Base-by-base conservation (phyloP, 2,329 filamentous ascomycete genomes). In the Fusarium odoratissimum region DNA sequence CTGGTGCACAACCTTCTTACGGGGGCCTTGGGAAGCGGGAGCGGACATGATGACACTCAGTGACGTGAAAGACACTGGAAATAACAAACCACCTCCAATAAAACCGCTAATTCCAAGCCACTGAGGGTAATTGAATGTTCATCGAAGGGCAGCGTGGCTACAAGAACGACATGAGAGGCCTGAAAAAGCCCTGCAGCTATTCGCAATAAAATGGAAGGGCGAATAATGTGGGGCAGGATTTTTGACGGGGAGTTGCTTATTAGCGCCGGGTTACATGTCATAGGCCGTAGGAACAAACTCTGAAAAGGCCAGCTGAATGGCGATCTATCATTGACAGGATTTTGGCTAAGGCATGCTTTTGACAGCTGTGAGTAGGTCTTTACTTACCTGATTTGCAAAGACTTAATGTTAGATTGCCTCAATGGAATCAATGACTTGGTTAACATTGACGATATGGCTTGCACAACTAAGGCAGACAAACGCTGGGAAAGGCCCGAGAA, bases 1-100 rank as follows among this genome's bases (percentile, higher is more conserved):
- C 74, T 91, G 90, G 77, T 91, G 90, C 23, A 91, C 83, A 13
- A 89, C 84, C 77, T 87, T 91, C 67, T 88, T 91, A 48, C 86
- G 85, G 21, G 59, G 64, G 5, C 73, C 60, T 48, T 75, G 74
- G 41, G 75, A 61, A n/a, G 67, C 59, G 46, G 72, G 49, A 28
- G 70, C 69, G 11, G 79, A 61, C 80, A 81, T 81, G 16, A 37
- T 54, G 44, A 60, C 30, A 23, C 42, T 48, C 49, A 30, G 28
- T 23, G 46, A 33, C 30, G 40, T 31, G 46, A 19, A 40, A 44
- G 17, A 41, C 13, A 7, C 14, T 41, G 21, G 10, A 12, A 30
- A 11, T 7, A 17, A 37, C 31, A n/a, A 30, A 21, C 31, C 8
- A 23, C 21, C 7, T 23, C 11, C 37, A 14, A 38, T 14, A 16